Percentiles rank a stretch among this genome's conserved stretches.
These are phyloP conservation scores for Fusarium dlaminii DNA, from an alignment of 2,329 filamentous ascomycete genomes.

Conservation along the genomic window DNA sequence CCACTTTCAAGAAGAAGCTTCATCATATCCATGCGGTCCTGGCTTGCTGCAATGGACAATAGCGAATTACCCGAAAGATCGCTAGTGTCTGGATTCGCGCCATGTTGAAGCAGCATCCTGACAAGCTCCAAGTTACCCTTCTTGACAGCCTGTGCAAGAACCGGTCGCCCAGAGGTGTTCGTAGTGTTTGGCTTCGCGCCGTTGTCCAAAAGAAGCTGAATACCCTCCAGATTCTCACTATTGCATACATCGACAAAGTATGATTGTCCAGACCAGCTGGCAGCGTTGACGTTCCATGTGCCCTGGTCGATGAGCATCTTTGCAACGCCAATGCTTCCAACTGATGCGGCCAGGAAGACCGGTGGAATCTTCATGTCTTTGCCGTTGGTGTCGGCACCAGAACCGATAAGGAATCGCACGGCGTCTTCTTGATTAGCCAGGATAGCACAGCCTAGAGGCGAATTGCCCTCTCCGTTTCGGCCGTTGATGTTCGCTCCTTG, in stretches of 20 bases:
- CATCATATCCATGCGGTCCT: slow-evolving; percentile 44
- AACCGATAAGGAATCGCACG: slow-evolving; percentile 46
- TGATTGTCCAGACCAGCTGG: slow-evolving; percentile 42
- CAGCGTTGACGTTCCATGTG: slow-evolving; percentile 44
- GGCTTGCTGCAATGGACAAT: slow-evolving; percentile 43
- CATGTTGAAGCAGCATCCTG: slow-evolving; percentile 45
- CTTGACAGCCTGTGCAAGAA: slow-evolving; percentile 43
- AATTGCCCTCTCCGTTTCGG: slow-evolving; percentile 49
- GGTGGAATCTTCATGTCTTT: slow-evolving; percentile 44
- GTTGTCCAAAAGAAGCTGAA: slow-evolving; percentile 44
- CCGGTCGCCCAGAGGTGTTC: slow-evolving; percentile 38
- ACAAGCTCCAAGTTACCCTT: slow-evolving; percentile 43
- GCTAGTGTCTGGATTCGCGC: slow-evolving; percentile 47
- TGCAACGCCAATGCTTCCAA: slow-evolving; percentile 43
- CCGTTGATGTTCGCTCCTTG: slow-evolving; percentile 51
- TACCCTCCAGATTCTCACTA: slow-evolving; percentile 39
- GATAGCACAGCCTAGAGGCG: slow-evolving; percentile 48
- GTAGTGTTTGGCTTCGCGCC: slow-evolving; percentile 45
- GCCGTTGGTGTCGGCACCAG: slow-evolving; percentile 43
- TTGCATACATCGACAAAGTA: slow-evolving; percentile 46
- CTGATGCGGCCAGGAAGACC: slow-evolving; percentile 47
- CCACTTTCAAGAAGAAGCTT: slow-evolving; percentile 49
- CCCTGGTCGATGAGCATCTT: slow-evolving; percentile 44
- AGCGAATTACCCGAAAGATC: slow-evolving; percentile 46
- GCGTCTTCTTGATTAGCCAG: slow-evolving; percentile 45